A percentile compares a stretch with the other conserved stretches of the same genome.
phyloP scores from a whole-genome alignment of 2,329 filamentous ascomycete species.

The Tolypocladium album region DNA sequence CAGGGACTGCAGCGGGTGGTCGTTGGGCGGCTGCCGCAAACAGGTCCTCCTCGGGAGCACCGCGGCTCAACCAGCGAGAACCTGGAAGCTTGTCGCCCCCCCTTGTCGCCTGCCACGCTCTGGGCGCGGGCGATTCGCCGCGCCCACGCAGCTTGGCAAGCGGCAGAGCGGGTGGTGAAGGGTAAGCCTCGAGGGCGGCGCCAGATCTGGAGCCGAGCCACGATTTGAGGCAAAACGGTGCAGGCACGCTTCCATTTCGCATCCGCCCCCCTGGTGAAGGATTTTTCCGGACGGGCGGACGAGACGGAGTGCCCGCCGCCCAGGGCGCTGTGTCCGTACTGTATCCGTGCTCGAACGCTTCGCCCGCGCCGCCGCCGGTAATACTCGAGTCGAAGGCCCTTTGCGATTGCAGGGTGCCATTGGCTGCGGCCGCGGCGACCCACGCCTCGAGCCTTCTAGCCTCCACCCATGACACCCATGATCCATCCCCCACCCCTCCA shows the following conservation, averaged over 20 bases:
- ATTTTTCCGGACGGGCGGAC: too few species aligned
- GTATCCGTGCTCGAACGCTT: background rate
- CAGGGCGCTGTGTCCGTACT: background rate
- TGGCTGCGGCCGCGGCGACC: background rate
- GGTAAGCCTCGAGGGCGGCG: background rate
- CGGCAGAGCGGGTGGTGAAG: background rate
- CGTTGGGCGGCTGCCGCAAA: constrained; percentile 3
- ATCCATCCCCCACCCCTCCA: background rate
- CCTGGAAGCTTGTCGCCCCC: constrained; percentile 1
- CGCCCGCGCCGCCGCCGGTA: background rate
- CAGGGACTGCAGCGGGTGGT: background rate
- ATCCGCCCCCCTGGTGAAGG: background rate
- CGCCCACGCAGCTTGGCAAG: background rate
- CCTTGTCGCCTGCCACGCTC: background rate
- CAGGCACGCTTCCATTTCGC: background rate
- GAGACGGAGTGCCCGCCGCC: background rate
- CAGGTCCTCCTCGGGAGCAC: constrained; percentile 7
- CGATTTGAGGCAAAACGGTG: background rate
- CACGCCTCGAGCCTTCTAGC: background rate
- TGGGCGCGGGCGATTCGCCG: background rate
- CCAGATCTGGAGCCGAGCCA: background rate
- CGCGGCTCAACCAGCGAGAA: constrained; percentile 6
- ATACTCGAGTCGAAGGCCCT: background rate
- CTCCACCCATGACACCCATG: background rate
- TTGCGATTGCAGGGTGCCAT: background rate